Base-by-base conservation (phyloP, 225 moss, liverwort and hornwort genomes). In the Neckera pumila region DNA sequence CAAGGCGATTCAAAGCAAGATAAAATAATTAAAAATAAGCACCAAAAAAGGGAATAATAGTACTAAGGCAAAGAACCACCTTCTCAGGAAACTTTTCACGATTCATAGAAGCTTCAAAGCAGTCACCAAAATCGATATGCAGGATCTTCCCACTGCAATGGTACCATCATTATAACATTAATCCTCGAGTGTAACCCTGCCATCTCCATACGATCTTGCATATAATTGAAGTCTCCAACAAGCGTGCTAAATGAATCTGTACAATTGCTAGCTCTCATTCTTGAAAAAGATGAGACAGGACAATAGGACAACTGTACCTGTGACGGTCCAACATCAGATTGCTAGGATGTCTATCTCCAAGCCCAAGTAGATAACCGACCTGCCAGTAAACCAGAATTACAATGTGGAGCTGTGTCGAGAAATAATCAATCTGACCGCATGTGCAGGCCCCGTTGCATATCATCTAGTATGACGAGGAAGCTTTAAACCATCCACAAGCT, bases 91-190 rank as follows among this genome's bases (percentile, higher is more conserved):
- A 99, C 90, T 99, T 99, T 87, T 99, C 99, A 82, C 99, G 93
- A 87, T 95, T 99, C 99, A 99, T 99, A 69, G 99, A 97, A 61
- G 99, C 99, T 91, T 99, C 99, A 87, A 99, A 99, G 89, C 99
- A 99, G 89, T 99, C 99, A 86, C 99, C 99, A 91, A 99, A 99
- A 90, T 99, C 99, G 38, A 99, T 99, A 90, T 99, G 99, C 90
- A 99, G 86, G 73, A 99, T 96, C 89, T 99, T 99, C 66, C 99
- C 99, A 92, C 99, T 99, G 91, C 82, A 87, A 84, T 74, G 36
- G 33, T 36, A 60, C 49, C 86, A 89, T 56, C 79, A 88, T 27
- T 81, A 76, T 59, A 67, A 59, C 16, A 53, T 90, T 40, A 85
- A 79, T 74, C 73, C 80, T 76, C 49, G 27, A 45, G 33, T 45